Evolutionary conservation across 805 yeast species (phyloP).

Genomic region (Candida xyloterini): DNA sequence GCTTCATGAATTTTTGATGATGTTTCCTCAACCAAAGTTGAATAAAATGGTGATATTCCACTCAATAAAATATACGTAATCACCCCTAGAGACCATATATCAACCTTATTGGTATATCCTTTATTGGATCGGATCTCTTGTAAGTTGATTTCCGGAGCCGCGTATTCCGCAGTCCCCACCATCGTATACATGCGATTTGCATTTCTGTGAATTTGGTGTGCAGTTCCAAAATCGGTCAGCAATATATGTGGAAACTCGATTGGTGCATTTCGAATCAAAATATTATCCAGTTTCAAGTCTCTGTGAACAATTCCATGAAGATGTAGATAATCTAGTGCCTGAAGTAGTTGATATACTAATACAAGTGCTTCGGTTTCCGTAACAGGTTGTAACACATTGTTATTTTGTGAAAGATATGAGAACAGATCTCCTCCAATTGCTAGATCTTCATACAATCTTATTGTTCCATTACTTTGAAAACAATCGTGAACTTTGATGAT

Average conservation of each 20-base stretch:
- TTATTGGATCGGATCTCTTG: not conserved
- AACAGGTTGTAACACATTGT: constrained; percentile 36
- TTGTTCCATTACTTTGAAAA: constrained; percentile 71
- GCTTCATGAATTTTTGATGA: constrained; percentile 43
- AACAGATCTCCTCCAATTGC: constrained; percentile 97
- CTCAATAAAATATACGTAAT: constrained; percentile 56
- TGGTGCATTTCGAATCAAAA: constrained; percentile 54
- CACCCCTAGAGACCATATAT: constrained; percentile 68
- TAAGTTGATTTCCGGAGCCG: constrained; percentile 69
- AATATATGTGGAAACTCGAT: constrained; percentile 50
- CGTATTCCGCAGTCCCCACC: constrained; percentile 58
- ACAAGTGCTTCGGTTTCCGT: constrained; percentile 55
- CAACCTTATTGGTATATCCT: constrained; percentile 58
- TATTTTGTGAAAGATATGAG: constrained; percentile 77
- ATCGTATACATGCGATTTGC: constrained; percentile 26
- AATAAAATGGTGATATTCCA: constrained; percentile 62
- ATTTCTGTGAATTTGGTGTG: constrained; percentile 13
- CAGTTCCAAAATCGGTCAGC: constrained; percentile 67
- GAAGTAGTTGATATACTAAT: constrained; percentile 52
- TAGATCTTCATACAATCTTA: constrained; percentile 89
- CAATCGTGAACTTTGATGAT: constrained; percentile 74
- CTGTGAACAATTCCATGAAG: constrained; percentile 55
- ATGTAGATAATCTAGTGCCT: constrained; percentile 57
- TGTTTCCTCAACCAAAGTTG: constrained; percentile 39
- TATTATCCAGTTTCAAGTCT: constrained; percentile 67